phyloP scores from a whole-genome alignment of 2,329 filamentous ascomycete species.

The Calonectria crousiana region DNA sequence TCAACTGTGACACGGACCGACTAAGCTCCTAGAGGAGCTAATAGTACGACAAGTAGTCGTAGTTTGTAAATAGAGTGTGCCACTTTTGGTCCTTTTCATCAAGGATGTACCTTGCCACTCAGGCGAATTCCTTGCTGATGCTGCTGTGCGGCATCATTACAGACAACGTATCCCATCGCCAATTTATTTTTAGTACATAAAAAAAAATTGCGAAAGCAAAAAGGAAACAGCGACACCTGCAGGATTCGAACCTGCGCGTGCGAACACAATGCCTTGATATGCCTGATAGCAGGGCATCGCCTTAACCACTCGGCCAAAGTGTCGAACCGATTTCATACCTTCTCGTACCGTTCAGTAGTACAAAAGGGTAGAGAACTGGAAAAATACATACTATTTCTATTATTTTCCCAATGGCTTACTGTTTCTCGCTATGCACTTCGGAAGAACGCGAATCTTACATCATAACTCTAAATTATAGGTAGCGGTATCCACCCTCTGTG shows the following conservation, averaged over 20 bases:
- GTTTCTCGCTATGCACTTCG: not conserved
- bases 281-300: slow-evolving; percentile 18
- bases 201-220: not conserved
- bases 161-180: not conserved
- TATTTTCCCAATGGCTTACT: not conserved
- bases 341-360: too few relatives aligned
- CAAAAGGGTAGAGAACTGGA: not conserved
- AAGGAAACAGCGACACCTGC: slow-evolving; percentile 7
- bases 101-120: not conserved
- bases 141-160: not conserved
- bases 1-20: not conserved
- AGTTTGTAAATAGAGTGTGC: too few relatives aligned
- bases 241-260: slow-evolving; percentile 19
- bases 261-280: slow-evolving; percentile 20
- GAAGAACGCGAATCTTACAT: not conserved
- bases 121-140: not conserved
- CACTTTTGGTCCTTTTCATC: too few relatives aligned
- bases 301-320: slow-evolving; percentile 20
- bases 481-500: too few relatives aligned
- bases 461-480: not conserved
- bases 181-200: not conserved
- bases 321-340: not conserved
- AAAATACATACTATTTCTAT: not conserved
- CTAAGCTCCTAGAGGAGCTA: too few relatives aligned
- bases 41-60: too few relatives aligned